Percentiles rank a stretch among this genome's conserved stretches.
phyloP scores from a whole-genome alignment of 2,329 filamentous ascomycete species.

The Aureobasidium leucospermi region DNA sequence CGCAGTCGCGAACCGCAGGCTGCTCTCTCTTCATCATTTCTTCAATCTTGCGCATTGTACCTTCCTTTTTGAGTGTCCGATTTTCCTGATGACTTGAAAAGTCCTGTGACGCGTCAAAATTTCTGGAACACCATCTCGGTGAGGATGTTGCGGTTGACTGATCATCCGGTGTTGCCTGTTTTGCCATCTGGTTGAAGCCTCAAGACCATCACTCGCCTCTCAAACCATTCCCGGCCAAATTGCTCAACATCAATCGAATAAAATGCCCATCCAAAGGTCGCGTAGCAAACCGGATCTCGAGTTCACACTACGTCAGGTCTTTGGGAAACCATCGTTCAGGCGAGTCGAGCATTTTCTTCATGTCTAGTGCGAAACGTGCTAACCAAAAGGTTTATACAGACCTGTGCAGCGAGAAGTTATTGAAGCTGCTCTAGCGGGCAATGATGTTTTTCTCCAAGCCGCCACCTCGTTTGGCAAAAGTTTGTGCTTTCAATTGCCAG shows the following conservation, averaged over 20 bases:
- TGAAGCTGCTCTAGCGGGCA: slow-evolving; percentile 65
- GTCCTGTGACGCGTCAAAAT: neutral
- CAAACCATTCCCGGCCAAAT: neutral
- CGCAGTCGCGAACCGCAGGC: neutral
- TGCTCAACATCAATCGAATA: neutral
- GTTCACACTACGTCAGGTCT: slow-evolving; percentile 31
- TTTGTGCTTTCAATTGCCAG: slow-evolving; percentile 38
- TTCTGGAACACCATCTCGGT: neutral
- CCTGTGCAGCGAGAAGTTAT: slow-evolving; percentile 86
- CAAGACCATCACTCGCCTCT: neutral
- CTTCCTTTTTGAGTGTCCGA: neutral
- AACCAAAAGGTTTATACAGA: slow-evolving; percentile 35
- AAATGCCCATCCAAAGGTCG: slow-evolving; percentile 15
- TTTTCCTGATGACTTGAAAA: neutral
- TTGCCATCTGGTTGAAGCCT: slow-evolving; percentile 11
- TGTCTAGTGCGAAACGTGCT: neutral
- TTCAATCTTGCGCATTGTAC: neutral
- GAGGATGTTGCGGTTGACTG: neutral
- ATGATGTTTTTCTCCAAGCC: slow-evolving; percentile 91
- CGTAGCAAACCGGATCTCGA: slow-evolving; percentile 23
- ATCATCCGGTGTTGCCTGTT: slow-evolving; percentile 1
- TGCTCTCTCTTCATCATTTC: neutral
- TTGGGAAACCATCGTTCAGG: slow-evolving; percentile 29
- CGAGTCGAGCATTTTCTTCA: slow-evolving; percentile 6
- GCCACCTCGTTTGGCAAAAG: slow-evolving; percentile 65